Conservation (phyloP, 1,284 basidiomycete genomes). For the Ustilago lituana region DNA sequence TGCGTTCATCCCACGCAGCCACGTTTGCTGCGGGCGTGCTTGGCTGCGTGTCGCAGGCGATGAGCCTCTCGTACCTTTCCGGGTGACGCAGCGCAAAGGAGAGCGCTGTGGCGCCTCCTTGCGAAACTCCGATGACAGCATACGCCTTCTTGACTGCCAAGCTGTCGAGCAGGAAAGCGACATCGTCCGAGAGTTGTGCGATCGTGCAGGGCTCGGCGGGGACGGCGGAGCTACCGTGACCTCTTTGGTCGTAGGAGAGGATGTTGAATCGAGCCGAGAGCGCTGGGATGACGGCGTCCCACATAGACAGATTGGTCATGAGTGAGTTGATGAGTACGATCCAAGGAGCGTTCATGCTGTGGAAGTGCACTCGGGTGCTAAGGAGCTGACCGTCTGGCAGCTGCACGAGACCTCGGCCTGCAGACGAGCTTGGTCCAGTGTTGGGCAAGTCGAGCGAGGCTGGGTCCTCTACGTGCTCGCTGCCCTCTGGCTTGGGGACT, state of each 20-base stretch:
- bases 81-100: conserved; percentile 68
- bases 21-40: conserved; percentile 68
- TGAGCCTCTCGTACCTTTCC: conserved; percentile 58
- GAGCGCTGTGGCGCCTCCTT: conserved; percentile 69
- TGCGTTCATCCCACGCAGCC: conserved; percentile 69
- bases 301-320: conserved; percentile 69
- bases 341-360: conserved; percentile 61
- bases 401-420: conserved; percentile 50
- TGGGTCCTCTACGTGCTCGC: conserved; percentile 44
- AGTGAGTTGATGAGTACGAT: conserved; percentile 69
- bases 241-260: conserved; percentile 69
- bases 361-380: conserved; percentile 55
- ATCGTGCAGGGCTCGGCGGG: conserved; percentile 67
- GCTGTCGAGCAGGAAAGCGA: conserved; percentile 66
- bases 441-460: conserved; percentile 9
- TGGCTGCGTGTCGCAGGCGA: conserved; percentile 69
- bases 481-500: conserved; percentile 62
- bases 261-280: conserved; percentile 68
- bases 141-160: conserved; percentile 61
- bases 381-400: conserved; percentile 50
- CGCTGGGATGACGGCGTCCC: conserved; percentile 67
- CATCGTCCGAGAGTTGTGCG: conserved; percentile 68
- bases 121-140: conserved; percentile 69
- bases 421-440: conserved; percentile 40
- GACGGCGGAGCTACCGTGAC: conserved; percentile 67